Conservation (phyloP, 495 filamentous ascomycete genomes). For the Penicillium roqueforti region DNA sequence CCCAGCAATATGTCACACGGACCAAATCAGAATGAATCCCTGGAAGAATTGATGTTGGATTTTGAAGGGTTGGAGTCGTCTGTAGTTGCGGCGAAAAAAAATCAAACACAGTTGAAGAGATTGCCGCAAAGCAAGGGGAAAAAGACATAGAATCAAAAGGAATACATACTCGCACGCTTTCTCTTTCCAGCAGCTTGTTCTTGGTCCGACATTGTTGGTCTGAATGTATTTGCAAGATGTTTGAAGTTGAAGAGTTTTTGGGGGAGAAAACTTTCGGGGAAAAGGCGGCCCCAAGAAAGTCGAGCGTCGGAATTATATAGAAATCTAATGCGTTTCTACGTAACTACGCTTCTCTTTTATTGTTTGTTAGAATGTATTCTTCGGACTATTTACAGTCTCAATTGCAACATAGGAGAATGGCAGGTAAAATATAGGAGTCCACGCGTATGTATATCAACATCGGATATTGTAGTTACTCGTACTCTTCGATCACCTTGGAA, state of each 20-base stretch:
- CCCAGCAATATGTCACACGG: conserved; percentile 1
- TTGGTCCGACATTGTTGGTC: conserved; percentile 30
- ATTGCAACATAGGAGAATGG: too few relatives aligned
- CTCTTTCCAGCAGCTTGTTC: conserved; percentile 44
- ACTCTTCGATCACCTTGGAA: neutral
- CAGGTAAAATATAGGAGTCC: too few relatives aligned
- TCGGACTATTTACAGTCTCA: too few relatives aligned
- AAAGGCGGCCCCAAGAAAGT: too few relatives aligned
- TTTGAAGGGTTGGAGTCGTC: too few relatives aligned
- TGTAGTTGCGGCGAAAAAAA: too few relatives aligned
- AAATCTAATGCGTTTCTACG: too few relatives aligned
- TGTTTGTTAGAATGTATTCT: too few relatives aligned
- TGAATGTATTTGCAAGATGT: neutral
- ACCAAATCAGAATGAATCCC: neutral
- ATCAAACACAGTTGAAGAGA: neutral
- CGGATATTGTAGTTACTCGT: neutral
- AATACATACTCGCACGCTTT: conserved; percentile 47
- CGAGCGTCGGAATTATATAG: neutral
- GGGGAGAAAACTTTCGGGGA: neutral
- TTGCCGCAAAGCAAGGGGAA: neutral
- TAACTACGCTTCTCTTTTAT: too few relatives aligned
- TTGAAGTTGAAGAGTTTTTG: conserved; percentile 23
- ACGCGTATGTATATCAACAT: neutral
- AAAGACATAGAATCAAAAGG: neutral
- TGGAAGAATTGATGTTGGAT: neutral